Base-by-base conservation (phyloP, 176 grass and related monocot genomes). In the Oryza glumipatula region DNA sequence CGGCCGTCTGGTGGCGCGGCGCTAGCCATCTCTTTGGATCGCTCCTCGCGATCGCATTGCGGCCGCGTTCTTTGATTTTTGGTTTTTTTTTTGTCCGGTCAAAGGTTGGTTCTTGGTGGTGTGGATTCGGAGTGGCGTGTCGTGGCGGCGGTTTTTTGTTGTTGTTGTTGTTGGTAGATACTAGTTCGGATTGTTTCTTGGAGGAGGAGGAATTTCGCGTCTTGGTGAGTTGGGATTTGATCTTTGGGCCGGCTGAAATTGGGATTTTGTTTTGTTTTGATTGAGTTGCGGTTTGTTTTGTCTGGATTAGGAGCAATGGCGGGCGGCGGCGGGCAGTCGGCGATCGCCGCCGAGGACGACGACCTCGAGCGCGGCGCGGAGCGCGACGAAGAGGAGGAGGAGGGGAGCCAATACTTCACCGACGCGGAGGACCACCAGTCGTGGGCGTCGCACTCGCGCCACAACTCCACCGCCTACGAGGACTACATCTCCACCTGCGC, bases 361-460 rank as follows among this genome's bases (percentile, higher is more conserved):
- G 88, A 87, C 75, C 16, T 87, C 49, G 89, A 90, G 76, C 51
- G 76, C 70, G 84, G 89, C 38, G 61, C 28, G 21, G 76, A 41
- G 19, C 60, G 35, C 21, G 88, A 86, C 7, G 87, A 67, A 1
- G 90, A 85, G 9, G 89, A 85, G 9, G 89, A 71, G n/a, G 85
- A 84, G 9, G 88, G 72, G 38, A 97, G 88, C 84, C 83, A 91
- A 81, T 97, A 91, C 87, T 97, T 89, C 78, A 84, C 90, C 58
- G 95, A 97, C 48, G 86, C 92, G 12, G 95, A 97, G 85, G 95
- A 97, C 87, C 88, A 97, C 89, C 88, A 83, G 70, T 79, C 92
- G 7, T 94, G 88, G 88, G 86, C 79, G 38, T 79, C 86, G 17
- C 83, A 90, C 84, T 92, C 95, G 49, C 84, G 89, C 69, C 86